Evolutionary conservation across 2,329 filamentous ascomycete species (phyloP).

Genomic region (Sordariomycetes sp.): DNA sequence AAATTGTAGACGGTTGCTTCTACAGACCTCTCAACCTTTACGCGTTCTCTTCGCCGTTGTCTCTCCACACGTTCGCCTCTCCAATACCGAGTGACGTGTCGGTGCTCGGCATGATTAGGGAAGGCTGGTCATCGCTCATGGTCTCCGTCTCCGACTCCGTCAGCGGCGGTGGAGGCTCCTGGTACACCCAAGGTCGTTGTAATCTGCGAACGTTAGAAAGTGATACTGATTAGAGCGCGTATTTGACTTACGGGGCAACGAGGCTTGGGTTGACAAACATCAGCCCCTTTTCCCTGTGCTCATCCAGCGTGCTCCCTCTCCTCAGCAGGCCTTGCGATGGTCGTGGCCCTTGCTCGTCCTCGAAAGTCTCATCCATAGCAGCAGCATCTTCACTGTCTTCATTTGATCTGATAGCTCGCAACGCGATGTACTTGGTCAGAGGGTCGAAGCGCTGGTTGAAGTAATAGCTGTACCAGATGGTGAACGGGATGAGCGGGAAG

Average conservation of each 20-base stretch:
- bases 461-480: conserved; percentile 82
- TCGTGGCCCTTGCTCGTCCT: conserved; percentile 22
- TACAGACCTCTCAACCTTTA: too few relatives aligned
- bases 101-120: conserved; percentile 20
- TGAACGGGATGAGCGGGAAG: conserved; percentile 66
- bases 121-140: conserved; percentile 11
- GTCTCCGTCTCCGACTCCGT: conserved; percentile 15
- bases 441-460: conserved; percentile 77
- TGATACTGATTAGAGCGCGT: not conserved
- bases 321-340: conserved; percentile 32
- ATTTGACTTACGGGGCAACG: conserved; percentile 47
- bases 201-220: conserved; percentile 31
- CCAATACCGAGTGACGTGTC: conserved; percentile 28
- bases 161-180: conserved; percentile 37
- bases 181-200: conserved; percentile 62
- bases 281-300: conserved; percentile 59
- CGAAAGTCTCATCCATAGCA: conserved; percentile 23
- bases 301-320: conserved; percentile 59
- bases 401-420: conserved; percentile 66
- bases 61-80: conserved; percentile 28
- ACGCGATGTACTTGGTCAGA: conserved; percentile 83
- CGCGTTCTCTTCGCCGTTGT: conserved; percentile 7
- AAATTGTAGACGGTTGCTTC: too few relatives aligned
- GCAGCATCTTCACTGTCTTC: conserved; percentile 22
- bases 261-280: conserved; percentile 72